Conservation (phyloP, 2,329 filamentous ascomycete species). For the Colletotrichum plurivorum region DNA sequence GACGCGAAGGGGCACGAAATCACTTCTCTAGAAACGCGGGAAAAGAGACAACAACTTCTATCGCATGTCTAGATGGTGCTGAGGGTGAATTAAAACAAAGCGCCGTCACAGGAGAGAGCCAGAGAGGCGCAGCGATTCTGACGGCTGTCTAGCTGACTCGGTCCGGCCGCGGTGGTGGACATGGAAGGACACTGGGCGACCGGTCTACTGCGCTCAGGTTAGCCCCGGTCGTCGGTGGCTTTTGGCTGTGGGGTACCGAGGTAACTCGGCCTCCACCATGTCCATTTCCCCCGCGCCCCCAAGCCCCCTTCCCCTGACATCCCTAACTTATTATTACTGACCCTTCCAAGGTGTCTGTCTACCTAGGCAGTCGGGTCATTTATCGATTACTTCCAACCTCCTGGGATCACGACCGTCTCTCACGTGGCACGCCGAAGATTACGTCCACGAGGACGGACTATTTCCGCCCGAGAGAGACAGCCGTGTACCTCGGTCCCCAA, state of each 20-base stretch:
- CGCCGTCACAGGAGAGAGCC: background rate
- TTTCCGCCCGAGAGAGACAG: constrained; percentile 14
- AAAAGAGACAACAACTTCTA: constrained; percentile 18
- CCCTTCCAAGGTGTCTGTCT: too few relatives aligned
- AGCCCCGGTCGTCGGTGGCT: constrained; percentile 27
- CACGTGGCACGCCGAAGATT: constrained; percentile 24
- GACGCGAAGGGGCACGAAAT: background rate
- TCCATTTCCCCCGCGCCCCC: constrained; percentile 38
- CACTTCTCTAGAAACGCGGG: constrained; percentile 12
- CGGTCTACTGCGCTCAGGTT: too few relatives aligned
- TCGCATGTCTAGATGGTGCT: constrained; percentile 16
- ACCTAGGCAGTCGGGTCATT: constrained; percentile 1
- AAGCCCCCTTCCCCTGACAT: background rate
- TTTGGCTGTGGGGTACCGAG: constrained; percentile 28
- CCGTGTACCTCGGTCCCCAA: background rate
- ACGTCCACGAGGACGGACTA: constrained; percentile 29
- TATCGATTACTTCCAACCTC: constrained; percentile 7
- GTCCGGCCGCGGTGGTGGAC: constrained; percentile 19
- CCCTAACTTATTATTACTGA: too few relatives aligned
- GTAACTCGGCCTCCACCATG: constrained; percentile 39
- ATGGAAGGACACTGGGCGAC: background rate
- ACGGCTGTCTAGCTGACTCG: constrained; percentile 39
- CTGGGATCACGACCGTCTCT: constrained; percentile 3
- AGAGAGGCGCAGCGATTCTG: constrained; percentile 17
- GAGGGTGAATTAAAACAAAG: background rate